These are phyloP conservation scores for Xylaria multiplex DNA, from an alignment of 2,329 filamentous ascomycete genomes.

Conservation along the genomic window DNA sequence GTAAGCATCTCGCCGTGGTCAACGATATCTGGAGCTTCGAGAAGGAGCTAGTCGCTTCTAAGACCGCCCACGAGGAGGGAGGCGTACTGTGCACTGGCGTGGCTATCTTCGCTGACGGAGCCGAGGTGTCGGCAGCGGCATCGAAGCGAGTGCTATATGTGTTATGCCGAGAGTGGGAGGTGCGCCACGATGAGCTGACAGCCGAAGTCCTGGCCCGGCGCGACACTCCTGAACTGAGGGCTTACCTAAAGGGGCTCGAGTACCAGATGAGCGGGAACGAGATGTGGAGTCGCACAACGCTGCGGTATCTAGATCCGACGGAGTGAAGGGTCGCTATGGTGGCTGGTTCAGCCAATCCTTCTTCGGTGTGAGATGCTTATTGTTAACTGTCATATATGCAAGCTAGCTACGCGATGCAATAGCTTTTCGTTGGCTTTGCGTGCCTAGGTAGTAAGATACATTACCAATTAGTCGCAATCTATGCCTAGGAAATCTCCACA, in stretches of 20 bases:
- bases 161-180: constrained; percentile 22
- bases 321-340: no score
- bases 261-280: constrained; percentile 46
- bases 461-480: no score
- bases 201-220: constrained; percentile 23
- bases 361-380: no score
- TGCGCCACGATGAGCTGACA: constrained; percentile 22
- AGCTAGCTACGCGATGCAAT: no score
- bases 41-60: constrained; percentile 48
- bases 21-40: constrained; percentile 54
- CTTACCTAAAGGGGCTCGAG: constrained; percentile 50
- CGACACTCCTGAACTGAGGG: constrained; percentile 13
- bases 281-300: constrained; percentile 45
- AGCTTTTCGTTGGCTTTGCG: no score
- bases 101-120: constrained; percentile 43
- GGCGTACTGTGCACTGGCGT: constrained; percentile 49
- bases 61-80: constrained; percentile 42
- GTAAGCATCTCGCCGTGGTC: constrained; percentile 51
- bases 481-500: no score
- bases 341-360: no score
- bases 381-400: no score
- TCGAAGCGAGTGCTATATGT: constrained; percentile 36
- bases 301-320: constrained; percentile 23
- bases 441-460: no score
- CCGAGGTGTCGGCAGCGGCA: constrained; percentile 37